Conservation (phyloP, 768 basidiomycete species). For the Neoboletus magnificus region DNA sequence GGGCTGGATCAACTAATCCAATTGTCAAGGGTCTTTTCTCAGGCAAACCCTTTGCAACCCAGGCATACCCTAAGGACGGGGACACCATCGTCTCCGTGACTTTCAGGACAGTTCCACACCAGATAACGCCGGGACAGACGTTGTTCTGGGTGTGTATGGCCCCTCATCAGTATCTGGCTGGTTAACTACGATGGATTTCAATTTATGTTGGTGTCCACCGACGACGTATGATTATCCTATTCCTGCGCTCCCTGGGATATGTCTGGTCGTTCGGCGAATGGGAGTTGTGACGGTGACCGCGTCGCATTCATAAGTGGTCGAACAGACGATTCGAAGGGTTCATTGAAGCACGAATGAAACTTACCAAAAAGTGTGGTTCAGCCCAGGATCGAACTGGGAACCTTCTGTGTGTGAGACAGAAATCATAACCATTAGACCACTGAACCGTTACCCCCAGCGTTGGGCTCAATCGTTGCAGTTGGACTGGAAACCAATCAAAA, state of each 20-base stretch:
- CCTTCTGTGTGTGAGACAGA: constrained; percentile 50
- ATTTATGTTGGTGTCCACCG: not conserved
- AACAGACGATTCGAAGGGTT: too few relatives aligned
- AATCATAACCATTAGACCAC: constrained; percentile 49
- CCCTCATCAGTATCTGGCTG: not conserved
- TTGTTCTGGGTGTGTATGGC: not conserved
- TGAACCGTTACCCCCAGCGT: constrained; percentile 24
- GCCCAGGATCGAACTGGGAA: constrained; percentile 47
- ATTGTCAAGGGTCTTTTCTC: too few relatives aligned
- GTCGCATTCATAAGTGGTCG: too few relatives aligned
- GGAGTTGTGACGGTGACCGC: too few relatives aligned
- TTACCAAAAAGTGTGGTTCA: constrained; percentile 29
- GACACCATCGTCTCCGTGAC: too few relatives aligned
- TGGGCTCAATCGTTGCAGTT: not conserved
- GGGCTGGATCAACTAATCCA: too few relatives aligned
- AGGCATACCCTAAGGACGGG: too few relatives aligned
- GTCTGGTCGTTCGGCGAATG: not conserved
- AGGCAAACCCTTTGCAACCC: too few relatives aligned
- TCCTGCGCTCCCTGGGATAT: not conserved
- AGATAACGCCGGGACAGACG: too few relatives aligned
- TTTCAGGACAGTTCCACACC: too few relatives aligned
- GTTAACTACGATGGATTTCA: not conserved
- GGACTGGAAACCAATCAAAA: not conserved
- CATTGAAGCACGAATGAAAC: not conserved
- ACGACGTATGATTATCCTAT: not conserved